These are phyloP conservation scores for Candida nemodendra DNA, from an alignment of 805 yeast species.

Conservation along the genomic window DNA sequence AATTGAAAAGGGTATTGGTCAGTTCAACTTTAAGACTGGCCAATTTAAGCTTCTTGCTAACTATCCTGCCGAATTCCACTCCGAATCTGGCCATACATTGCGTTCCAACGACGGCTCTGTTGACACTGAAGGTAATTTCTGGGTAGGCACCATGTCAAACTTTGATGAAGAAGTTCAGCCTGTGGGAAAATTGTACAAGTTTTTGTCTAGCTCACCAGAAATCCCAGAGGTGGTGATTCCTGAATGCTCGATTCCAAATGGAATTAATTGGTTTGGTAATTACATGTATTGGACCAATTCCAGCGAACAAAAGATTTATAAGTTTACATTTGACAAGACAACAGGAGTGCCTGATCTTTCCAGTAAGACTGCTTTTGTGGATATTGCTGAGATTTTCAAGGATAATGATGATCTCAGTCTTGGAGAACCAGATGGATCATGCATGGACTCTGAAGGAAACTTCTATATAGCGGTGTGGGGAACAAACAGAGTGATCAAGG, in stretches of 20 bases:
- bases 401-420: conserved; percentile 19
- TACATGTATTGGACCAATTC: conserved; percentile 56
- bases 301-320: conserved; percentile 44
- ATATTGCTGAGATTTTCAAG: conserved; percentile 23
- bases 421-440: conserved; percentile 82
- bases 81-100: conserved; percentile 30
- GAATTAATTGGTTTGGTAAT: conserved; percentile 55
- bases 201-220: conserved; percentile 32
- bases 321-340: conserved; percentile 39
- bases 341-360: conserved; percentile 31
- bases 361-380: conserved; percentile 40
- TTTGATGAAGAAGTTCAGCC: conserved; percentile 29
- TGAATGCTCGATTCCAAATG: conserved; percentile 63
- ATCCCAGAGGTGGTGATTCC: conserved; percentile 35
- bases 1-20: conserved; percentile 62
- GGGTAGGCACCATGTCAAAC: conserved; percentile 75
- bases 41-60: conserved; percentile 37
- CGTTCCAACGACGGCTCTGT: conserved; percentile 84
- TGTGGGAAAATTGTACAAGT: conserved; percentile 56
- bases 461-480: conserved; percentile 71
- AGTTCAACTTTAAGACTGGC: conserved; percentile 43
- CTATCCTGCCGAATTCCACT: conserved; percentile 41
- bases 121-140: conserved; percentile 72
- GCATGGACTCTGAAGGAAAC: conserved; percentile 52
- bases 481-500: conserved; percentile 53